phyloP scores from a whole-genome alignment of 176 grass and related monocot genomes.

The Ampelocalamus luodianensis region DNA sequence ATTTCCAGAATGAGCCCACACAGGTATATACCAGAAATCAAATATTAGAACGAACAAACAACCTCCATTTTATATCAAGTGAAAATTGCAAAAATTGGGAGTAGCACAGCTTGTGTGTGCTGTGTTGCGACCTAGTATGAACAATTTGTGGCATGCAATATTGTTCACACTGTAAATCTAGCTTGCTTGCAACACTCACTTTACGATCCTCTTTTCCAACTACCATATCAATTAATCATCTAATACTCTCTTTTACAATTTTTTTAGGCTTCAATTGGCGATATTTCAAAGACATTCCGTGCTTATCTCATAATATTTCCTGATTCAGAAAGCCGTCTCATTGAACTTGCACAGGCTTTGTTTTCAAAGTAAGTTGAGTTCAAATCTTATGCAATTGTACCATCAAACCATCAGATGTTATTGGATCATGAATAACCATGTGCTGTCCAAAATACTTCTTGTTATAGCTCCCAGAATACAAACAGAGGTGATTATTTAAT shows the following conservation, averaged over 20 bases:
- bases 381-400: constrained; percentile 41
- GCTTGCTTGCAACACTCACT: constrained; percentile 14
- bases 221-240: constrained; percentile 29
- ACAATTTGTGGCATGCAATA: neutral
- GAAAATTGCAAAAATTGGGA: constrained; percentile 29
- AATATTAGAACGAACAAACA: constrained; percentile 39
- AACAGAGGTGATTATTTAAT: neutral
- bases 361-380: constrained; percentile 79
- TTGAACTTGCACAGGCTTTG: constrained; percentile 93
- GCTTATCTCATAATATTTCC: constrained; percentile 99
- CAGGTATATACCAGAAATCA: constrained; percentile 52
- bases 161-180: constrained; percentile 9
- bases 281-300: constrained; percentile 90
- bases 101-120: neutral
- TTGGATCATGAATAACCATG: constrained; percentile 25
- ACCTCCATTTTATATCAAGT: constrained; percentile 17
- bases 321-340: constrained; percentile 86
- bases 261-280: constrained; percentile 77
- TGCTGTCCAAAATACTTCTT: neutral
- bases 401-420: constrained; percentile 18
- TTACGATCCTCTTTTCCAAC: constrained; percentile 1
- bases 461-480: constrained; percentile 29
- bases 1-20: constrained; percentile 73
- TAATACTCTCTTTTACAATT: neutral
- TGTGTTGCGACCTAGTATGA: neutral